Evolutionary conservation across 306 rosid species (phyloP), one percentile per base, ranked within the genome.

Genomic region (Abrus precatorius): DNA sequence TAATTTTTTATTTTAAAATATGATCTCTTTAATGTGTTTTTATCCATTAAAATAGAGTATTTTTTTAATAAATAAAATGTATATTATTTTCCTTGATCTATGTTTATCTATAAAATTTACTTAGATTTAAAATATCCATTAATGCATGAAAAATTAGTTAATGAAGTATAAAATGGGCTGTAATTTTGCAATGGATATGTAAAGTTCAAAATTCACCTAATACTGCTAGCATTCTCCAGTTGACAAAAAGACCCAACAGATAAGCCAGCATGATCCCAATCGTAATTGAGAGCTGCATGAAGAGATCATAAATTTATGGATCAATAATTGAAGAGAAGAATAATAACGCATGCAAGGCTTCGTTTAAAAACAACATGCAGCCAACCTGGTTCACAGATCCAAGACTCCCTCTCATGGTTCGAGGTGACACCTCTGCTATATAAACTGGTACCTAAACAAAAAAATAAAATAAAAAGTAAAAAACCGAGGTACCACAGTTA

Each of bases 331-430:
- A 66, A 52, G 45, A 78, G 11, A 48, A 47, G 3, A 33, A 0
- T 54, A 69, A 65, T 43, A 66, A 56, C 3, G 12, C 28, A 76
- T 72, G 5, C 52, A 77, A 78, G 34, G 13, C 9, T 59, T 13
- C 11, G 9, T 30, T 41, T 32, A n/a, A 59, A 74, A 52, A 60
- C 50, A 81, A 61, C 72, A 57, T 44, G 30, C 3, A 10, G 1
- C 53, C 38, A 84, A 93, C 97, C 94, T 93, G 97, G 84, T 93
- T 91, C 34, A 93, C 83, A 20, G 96, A 76, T 50, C 96, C 96
- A 74, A 93, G 90, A 61, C 80, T 72, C 69, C 96, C 97, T 83
- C 96, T 89, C 89, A 91, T 84, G 63, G 89, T 85, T 86, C 90
- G 88, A 73, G 97, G 97, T 65, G 97, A 41, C 72, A 93, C 54